Conservation (phyloP, 768 basidiomycete genomes). For the Hericium alpestre region DNA sequence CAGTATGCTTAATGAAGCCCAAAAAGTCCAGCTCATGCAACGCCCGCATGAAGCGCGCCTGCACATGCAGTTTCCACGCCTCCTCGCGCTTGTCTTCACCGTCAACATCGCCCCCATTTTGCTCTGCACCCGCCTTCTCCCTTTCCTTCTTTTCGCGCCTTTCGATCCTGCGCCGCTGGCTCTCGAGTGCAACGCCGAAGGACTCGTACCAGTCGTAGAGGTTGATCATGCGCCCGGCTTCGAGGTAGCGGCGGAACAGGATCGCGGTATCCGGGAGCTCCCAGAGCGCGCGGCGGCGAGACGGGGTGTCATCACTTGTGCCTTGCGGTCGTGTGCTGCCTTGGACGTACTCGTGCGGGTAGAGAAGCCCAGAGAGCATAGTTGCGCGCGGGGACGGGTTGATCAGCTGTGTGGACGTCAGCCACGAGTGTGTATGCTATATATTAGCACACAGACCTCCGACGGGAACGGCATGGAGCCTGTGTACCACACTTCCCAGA, state of each 20-base stretch:
- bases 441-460: slow-evolving; percentile 35
- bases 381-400: slow-evolving; percentile 62
- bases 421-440: background rate
- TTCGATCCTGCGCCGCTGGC: slow-evolving; percentile 29
- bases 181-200: slow-evolving; percentile 58
- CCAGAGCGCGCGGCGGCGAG: slow-evolving; percentile 24
- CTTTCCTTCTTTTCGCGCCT: slow-evolving; percentile 20
- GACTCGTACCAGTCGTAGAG: slow-evolving; percentile 84
- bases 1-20: slow-evolving; percentile 72
- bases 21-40: slow-evolving; percentile 76
- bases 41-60: slow-evolving; percentile 70
- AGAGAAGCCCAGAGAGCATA: slow-evolving; percentile 47
- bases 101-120: background rate
- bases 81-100: slow-evolving; percentile 22
- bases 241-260: slow-evolving; percentile 64
- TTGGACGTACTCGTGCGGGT: slow-evolving; percentile 40
- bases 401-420: slow-evolving; percentile 29
- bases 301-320: background rate
- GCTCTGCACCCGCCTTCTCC: slow-evolving; percentile 3
- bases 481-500: slow-evolving; percentile 73
- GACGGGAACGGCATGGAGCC: slow-evolving; percentile 53
- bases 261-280: slow-evolving; percentile 67
- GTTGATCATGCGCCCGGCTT: slow-evolving; percentile 76
- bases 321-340: background rate
- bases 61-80: slow-evolving; percentile 52